Base-by-base conservation (phyloP, 352 stramenopile genomes). In the Pythium utonaiense region DNA sequence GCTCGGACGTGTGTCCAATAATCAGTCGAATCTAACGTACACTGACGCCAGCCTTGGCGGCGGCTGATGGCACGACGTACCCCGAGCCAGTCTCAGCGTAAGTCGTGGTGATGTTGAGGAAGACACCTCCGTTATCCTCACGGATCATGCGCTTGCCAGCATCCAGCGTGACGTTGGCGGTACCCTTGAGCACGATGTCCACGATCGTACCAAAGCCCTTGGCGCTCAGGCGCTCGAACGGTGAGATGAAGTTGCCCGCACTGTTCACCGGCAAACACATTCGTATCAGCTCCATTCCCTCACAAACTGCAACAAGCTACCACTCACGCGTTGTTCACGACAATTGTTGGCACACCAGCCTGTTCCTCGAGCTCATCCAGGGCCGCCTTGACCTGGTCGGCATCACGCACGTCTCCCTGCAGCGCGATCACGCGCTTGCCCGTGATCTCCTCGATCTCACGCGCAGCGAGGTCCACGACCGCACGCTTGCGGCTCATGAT, bases 21-120 rank as follows among this genome's bases (percentile, higher is more conserved):
- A 9, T 6, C 27, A 47, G n/a, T 5, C 17, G 21, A 21, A 19
- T 47, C 2, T 2, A 30, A 71, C 41, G 64, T 73, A 72, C 81
- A 38, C 78, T 91, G 33, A 99, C 92, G n/a, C 91, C 96, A 53
- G 90, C 89, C 74, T 99, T 99, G 17, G 96, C 96, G 8, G 96
- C 94, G 44, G 88, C 95, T 0, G 96, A 97, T 24, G 98, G 96
- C 19, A 93, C 89, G 66, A 99, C 95, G 74, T 93, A 98, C 57
- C 89, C 93, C 14, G 95, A 98, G 27, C 89, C 91, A 9, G 89
- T 93, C 75, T 97, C 93, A 49, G 97, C 93, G 69, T 98, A 91
- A 19, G 91, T 98, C 53, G 95, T 97, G 34, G 88, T 98, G 70
- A 99, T 99, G 74, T 99, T 98, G 41, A 99, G 83, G 67, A 99